These are phyloP conservation scores for Populus hybrid DNA, from an alignment of 441 rosid genomes.

Conservation along the genomic window DNA sequence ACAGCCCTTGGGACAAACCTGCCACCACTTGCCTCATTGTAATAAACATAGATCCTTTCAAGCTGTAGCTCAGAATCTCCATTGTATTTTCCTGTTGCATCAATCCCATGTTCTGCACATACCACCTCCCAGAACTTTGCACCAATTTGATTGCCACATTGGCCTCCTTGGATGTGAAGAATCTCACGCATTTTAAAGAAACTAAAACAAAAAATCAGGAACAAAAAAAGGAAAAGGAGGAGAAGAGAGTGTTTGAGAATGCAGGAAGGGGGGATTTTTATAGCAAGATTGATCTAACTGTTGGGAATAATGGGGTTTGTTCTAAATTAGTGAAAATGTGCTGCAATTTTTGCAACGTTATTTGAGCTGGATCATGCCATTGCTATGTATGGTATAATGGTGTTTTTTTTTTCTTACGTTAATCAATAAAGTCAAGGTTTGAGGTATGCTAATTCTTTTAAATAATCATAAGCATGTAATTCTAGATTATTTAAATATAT, in stretches of 20 bases:
- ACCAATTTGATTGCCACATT: background rate
- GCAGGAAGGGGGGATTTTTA: background rate
- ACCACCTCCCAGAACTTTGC: no score
- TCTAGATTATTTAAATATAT: no score
- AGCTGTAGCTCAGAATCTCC: no score
- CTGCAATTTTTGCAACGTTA: background rate
- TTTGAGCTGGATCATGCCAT: background rate
- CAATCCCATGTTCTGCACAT: no score
- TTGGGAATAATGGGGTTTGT: background rate
- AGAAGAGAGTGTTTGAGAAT: background rate
- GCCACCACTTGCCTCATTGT: no score
- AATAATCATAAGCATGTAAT: no score
- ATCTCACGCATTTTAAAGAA: background rate
- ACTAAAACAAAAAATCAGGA: background rate
- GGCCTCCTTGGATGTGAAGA: slow-evolving; percentile 10
- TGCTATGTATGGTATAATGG: background rate
- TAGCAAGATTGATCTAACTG: background rate
- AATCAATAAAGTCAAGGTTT: no score
- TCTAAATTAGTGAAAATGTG: background rate
- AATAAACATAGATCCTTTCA: no score
- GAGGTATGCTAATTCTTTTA: no score
- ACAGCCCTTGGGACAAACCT: no score
- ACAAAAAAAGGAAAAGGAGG: background rate
- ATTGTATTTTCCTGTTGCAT: no score
- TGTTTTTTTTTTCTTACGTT: no score